phyloP scores from a whole-genome alignment of 805 yeast species.

The Debaryomyces maramus region DNA sequence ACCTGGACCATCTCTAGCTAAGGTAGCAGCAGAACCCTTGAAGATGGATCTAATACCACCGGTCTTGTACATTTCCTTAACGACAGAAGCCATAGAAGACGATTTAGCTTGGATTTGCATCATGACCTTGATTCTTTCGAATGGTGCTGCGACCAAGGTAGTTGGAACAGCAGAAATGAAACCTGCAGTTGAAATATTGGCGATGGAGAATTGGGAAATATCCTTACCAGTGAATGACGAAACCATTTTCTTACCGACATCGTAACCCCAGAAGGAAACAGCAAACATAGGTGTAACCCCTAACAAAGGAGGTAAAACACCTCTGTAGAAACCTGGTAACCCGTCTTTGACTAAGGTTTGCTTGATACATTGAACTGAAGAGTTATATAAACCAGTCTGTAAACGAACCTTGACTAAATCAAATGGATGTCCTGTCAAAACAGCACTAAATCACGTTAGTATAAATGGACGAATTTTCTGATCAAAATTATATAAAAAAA shows the following conservation, averaged over 20 bases:
- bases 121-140: conserved; percentile 92
- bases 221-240: conserved; percentile 39
- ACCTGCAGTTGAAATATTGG: conserved; percentile 86
- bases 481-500: not conserved
- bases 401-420: conserved; percentile 89
- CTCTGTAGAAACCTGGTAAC: conserved; percentile 80
- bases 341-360: conserved; percentile 75
- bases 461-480: not conserved
- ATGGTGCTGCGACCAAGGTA: conserved; percentile 95
- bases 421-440: conserved; percentile 93
- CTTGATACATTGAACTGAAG: conserved; percentile 66
- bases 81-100: conserved; percentile 56
- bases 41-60: conserved; percentile 86
- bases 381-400: conserved; percentile 73
- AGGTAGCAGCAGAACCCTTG: conserved; percentile 88
- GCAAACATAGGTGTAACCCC: conserved; percentile 99
- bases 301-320: conserved; percentile 90
- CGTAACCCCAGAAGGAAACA: conserved; percentile 98
- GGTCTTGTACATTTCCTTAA: conserved; percentile 64
- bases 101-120: conserved; percentile 70
- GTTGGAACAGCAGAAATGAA: conserved; percentile 94
- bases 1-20: conserved; percentile 98
- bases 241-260: conserved; percentile 81
- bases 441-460: conserved; percentile 59
- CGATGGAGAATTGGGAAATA: conserved; percentile 51